These are phyloP conservation scores for Emmonsiellopsis sp. DNA, from an alignment of 2,329 filamentous ascomycete species.

Conservation along the genomic window DNA sequence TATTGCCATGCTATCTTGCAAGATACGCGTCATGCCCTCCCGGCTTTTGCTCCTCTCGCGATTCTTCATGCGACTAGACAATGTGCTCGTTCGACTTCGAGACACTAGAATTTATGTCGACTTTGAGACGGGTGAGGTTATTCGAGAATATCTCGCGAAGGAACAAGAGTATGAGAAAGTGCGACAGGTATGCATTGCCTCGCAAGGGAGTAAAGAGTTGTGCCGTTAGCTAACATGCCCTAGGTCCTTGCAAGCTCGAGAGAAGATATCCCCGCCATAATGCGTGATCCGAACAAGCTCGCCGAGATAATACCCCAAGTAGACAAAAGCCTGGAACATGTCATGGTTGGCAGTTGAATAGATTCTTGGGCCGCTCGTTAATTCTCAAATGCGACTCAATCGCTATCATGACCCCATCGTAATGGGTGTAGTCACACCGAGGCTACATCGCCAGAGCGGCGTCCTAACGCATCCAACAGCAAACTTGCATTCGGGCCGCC, in stretches of 20 bases:
- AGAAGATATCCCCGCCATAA: slow-evolving; percentile 64
- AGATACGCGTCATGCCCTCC: slow-evolving; percentile 85
- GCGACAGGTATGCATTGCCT: slow-evolving; percentile 48
- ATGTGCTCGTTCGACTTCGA: slow-evolving; percentile 75
- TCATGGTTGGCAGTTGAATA: slow-evolving; percentile 4
- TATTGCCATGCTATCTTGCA: slow-evolving; percentile 80
- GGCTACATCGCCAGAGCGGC: too few relatives aligned
- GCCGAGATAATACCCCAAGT: slow-evolving; percentile 60
- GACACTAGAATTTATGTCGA: slow-evolving; percentile 92
- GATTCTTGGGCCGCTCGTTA: neutral
- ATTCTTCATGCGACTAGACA: slow-evolving; percentile 88
- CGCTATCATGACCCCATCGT: neutral
- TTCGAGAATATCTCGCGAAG: slow-evolving; percentile 82
- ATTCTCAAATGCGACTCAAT: neutral
- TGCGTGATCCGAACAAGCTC: slow-evolving; percentile 72
- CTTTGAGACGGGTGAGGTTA: slow-evolving; percentile 66
- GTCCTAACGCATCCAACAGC: too few relatives aligned
- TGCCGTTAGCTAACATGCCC: slow-evolving; percentile 9
- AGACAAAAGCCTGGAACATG: slow-evolving; percentile 54
- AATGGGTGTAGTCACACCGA: neutral
- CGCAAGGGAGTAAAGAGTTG: neutral
- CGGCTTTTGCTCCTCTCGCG: slow-evolving; percentile 75
- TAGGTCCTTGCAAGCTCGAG: slow-evolving; percentile 45
- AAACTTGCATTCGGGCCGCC: too few relatives aligned
- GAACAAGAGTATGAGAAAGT: slow-evolving; percentile 73